phyloP scores from a whole-genome alignment of 176 grass and related monocot species.

The Musa itinerans region DNA sequence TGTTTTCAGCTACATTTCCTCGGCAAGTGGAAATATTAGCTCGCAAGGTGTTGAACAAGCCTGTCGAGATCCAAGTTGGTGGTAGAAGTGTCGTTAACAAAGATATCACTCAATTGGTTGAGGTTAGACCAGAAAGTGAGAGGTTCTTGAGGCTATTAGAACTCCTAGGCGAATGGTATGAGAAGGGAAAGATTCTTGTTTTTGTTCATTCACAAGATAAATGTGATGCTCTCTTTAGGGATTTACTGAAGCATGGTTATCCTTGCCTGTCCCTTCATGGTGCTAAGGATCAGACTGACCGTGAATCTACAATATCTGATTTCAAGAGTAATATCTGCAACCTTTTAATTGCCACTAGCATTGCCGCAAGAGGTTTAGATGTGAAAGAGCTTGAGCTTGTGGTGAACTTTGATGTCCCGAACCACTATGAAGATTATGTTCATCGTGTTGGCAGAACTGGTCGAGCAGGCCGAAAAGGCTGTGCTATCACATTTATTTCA shows the following conservation, averaged over 20 bases:
- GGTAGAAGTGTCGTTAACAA: conserved; percentile 96
- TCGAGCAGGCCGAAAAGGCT: conserved; percentile 81
- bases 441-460: conserved; percentile 94
- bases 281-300: conserved; percentile 89
- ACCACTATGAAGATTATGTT: conserved; percentile 99
- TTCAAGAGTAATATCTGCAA: conserved; percentile 89
- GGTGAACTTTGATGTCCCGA: conserved; percentile 87
- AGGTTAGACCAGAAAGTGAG: conserved; percentile 70
- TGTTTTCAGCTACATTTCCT: conserved; percentile 95
- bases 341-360: conserved; percentile 78
- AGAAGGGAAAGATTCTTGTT: conserved; percentile 92
- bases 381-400: conserved; percentile 95
- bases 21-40: conserved; percentile 88
- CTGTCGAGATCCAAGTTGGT: conserved; percentile 83
- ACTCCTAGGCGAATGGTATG: conserved; percentile 82
- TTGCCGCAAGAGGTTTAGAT: conserved; percentile 92
- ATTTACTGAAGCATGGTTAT: conserved; percentile 86
- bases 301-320: conserved; percentile 86
- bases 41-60: conserved; percentile 76
- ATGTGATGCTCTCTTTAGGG: conserved; percentile 92
- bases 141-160: conserved; percentile 78
- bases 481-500: conserved; percentile 85
- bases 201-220: conserved; percentile 99
- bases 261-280: conserved; percentile 84
- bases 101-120: conserved; percentile 80